Conservation (phyloP, 2,329 filamentous ascomycete species). For the Cladophialophora carrionii region DNA sequence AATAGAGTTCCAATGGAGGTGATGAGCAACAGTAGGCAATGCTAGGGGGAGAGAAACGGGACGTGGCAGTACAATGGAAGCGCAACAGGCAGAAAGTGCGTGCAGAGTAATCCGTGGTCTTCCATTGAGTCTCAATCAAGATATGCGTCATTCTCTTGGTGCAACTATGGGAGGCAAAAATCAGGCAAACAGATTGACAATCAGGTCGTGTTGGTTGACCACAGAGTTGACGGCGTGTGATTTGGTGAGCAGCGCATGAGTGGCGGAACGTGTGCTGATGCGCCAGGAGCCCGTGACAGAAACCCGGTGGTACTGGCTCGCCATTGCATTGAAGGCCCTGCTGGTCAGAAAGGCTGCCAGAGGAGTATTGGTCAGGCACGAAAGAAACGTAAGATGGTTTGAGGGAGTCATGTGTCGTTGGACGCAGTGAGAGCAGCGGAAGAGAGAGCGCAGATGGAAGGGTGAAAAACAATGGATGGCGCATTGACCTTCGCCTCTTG, state of each 20-base stretch:
- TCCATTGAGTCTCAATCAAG: constrained; percentile 3
- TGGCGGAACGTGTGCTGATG: constrained; percentile 7
- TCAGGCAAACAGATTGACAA: constrained; percentile 28
- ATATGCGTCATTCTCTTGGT: constrained; percentile 25
- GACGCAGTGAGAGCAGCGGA: neutral
- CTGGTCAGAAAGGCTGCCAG: constrained; percentile 1
- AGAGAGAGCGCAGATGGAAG: neutral
- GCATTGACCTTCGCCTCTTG: neutral
- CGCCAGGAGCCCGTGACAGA: neutral
- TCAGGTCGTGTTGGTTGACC: constrained; percentile 10
- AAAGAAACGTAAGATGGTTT: neutral
- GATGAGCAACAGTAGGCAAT: neutral
- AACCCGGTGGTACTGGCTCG: neutral
- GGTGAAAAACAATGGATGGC: neutral
- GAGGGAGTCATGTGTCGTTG: constrained; percentile 1
- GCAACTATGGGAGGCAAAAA: constrained; percentile 25
- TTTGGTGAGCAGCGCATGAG: constrained; percentile 21
- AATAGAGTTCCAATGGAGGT: neutral
- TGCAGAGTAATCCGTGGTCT: constrained; percentile 13
- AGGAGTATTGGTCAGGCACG: neutral
- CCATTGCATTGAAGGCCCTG: neutral
- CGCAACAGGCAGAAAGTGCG: constrained; percentile 15
- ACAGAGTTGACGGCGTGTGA: constrained; percentile 10
- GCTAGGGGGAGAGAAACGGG: neutral
- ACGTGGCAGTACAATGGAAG: constrained; percentile 1